Evolutionary conservation across 305 asterid genomes (phyloP).

Genomic region (Fraxinus nigra): DNA sequence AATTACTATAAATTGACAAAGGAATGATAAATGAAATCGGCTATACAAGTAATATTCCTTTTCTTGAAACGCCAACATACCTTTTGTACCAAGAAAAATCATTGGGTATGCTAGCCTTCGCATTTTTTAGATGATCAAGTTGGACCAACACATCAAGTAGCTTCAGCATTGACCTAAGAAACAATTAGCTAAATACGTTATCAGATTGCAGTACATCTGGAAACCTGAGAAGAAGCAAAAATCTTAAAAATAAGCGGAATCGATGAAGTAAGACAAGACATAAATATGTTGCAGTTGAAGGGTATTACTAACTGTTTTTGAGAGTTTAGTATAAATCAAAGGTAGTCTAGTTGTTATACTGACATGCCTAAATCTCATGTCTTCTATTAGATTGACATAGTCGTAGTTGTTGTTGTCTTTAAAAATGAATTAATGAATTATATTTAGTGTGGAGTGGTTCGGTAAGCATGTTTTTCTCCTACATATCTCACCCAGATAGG

Average conservation of each 20-base stretch:
- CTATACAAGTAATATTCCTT: background rate
- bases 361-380: background rate
- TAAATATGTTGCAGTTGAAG: background rate
- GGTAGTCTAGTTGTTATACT: background rate
- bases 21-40: background rate
- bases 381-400: background rate
- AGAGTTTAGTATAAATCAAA: background rate
- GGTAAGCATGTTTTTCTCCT: background rate
- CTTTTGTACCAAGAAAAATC: constrained; percentile 99
- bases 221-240: constrained; percentile 2
- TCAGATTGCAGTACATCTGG: constrained; percentile 9
- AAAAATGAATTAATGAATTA: background rate
- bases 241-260: background rate
- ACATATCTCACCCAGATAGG: background rate
- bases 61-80: constrained; percentile 35
- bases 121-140: constrained; percentile 98
- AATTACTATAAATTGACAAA: background rate
- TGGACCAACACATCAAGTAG: constrained; percentile 89
- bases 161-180: constrained; percentile 92
- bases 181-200: constrained; percentile 4
- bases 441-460: background rate
- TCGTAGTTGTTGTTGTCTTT: background rate
- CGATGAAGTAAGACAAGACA: background rate
- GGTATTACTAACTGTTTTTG: background rate
- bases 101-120: constrained; percentile 97